These are phyloP conservation scores for Malassezia yamatoensis DNA, from an alignment of 1,284 basidiomycete species.

Conservation along the genomic window DNA sequence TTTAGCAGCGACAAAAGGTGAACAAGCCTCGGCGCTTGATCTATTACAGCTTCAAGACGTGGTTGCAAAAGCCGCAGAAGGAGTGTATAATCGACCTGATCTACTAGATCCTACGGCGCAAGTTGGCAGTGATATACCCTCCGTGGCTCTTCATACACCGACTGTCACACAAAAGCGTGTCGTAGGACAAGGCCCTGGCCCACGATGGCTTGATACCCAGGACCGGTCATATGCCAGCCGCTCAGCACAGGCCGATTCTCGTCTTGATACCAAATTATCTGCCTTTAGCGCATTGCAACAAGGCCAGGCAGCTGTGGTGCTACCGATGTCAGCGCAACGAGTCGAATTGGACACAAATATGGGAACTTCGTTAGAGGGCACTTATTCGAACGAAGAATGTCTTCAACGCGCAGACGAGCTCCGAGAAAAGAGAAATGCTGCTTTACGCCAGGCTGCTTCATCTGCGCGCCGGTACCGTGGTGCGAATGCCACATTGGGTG, in stretches of 20 bases:
- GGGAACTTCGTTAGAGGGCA: slow-evolving; percentile 13
- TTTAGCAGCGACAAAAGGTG: slow-evolving; percentile 32
- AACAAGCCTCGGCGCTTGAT: slow-evolving; percentile 38
- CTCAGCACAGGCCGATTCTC: not conserved
- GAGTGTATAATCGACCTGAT: slow-evolving; percentile 19
- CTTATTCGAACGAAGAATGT: slow-evolving; percentile 27
- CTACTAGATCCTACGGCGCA: slow-evolving; percentile 32
- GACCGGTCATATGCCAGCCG: slow-evolving; percentile 6
- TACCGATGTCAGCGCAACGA: slow-evolving; percentile 26
- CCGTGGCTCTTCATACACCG: slow-evolving; percentile 14
- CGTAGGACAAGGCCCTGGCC: not conserved
- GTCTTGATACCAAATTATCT: not conserved
- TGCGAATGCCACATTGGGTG: not conserved
- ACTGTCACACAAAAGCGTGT: slow-evolving; percentile 17
- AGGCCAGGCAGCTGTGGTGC: slow-evolving; percentile 19
- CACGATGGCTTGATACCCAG: slow-evolving; percentile 2
- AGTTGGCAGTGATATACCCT: slow-evolving; percentile 14
- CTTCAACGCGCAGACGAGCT: slow-evolving; percentile 32
- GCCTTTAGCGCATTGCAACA: not conserved
- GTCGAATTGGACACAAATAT: slow-evolving; percentile 11
- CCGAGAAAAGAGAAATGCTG: slow-evolving; percentile 38
- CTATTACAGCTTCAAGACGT: slow-evolving; percentile 30
- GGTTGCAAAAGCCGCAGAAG: slow-evolving; percentile 21
- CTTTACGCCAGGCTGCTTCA: slow-evolving; percentile 36
- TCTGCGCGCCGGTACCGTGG: slow-evolving; percentile 11